phyloP scores from a whole-genome alignment of 176 grass and related monocot species.

The Pharus latifolius region DNA sequence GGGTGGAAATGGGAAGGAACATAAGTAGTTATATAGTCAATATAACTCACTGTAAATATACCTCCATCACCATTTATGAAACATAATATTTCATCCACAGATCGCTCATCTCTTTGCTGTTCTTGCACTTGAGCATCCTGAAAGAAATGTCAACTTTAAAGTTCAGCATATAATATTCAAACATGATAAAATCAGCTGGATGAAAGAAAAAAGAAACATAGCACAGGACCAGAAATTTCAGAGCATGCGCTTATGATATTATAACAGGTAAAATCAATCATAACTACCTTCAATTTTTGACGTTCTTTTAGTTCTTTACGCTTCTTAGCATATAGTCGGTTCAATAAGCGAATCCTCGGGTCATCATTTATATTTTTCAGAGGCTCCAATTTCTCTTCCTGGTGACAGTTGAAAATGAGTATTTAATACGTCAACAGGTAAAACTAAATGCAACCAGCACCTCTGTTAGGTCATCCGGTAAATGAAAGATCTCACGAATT shows the following conservation, averaged over 20 bases:
- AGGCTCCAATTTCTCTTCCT: slow-evolving; percentile 99
- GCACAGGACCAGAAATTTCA: neutral
- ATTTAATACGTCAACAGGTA: neutral
- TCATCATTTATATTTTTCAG: slow-evolving; percentile 98
- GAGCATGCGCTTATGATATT: neutral
- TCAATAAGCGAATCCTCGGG: slow-evolving; percentile 90
- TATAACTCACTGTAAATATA: slow-evolving; percentile 57
- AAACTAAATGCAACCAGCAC: slow-evolving; percentile 18
- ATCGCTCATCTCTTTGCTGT: slow-evolving; percentile 80
- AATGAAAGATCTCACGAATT: slow-evolving; percentile 97
- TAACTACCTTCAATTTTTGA: slow-evolving; percentile 77
- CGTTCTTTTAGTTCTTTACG: slow-evolving; percentile 92
- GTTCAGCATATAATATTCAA: neutral
- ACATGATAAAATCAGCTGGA: neutral
- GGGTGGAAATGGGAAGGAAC: neutral
- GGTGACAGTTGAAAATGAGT: slow-evolving; percentile 21
- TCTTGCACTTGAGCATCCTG: slow-evolving; percentile 76
- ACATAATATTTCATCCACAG: slow-evolving; percentile 95
- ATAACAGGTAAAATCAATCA: neutral
- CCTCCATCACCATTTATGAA: slow-evolving; percentile 99
- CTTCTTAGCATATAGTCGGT: slow-evolving; percentile 97
- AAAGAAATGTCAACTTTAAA: slow-evolving; percentile 24
- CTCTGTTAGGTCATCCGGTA: slow-evolving; percentile 98
- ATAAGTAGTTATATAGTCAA: slow-evolving; percentile 25
- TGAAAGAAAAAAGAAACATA: neutral